Evolutionary conservation across 31 red algal species (phyloP).

Genomic region (Endocladia muricata): DNA sequence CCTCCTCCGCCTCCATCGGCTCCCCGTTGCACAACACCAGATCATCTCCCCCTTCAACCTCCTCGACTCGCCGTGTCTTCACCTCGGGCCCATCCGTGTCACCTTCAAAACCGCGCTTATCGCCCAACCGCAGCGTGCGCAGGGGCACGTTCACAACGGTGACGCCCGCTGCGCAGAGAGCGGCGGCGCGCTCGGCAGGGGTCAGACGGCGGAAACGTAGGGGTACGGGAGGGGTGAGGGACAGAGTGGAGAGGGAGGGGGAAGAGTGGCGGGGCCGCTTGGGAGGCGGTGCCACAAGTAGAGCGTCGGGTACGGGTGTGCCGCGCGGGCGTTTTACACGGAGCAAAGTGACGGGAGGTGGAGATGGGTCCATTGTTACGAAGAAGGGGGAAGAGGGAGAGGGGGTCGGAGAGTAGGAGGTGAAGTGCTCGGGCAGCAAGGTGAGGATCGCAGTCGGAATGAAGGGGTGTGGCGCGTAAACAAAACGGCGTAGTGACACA

Average conservation of each 20-base stretch:
- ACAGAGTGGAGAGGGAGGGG: background rate
- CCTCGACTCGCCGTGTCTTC: background rate
- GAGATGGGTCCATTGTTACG: background rate
- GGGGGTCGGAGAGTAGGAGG: no score
- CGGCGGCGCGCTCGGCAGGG: background rate
- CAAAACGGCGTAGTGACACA: no score
- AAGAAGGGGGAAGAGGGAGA: background rate
- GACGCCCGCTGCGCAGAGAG: background rate
- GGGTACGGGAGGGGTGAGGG: background rate
- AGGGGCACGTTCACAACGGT: background rate
- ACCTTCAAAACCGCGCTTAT: no score
- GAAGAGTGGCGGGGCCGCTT: background rate
- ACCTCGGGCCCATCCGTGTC: no score
- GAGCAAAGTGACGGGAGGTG: background rate
- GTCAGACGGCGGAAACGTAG: background rate
- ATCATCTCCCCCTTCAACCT: background rate
- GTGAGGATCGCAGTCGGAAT: no score
- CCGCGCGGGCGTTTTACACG: conserved; percentile 10
- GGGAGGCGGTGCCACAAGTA: background rate
- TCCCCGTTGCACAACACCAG: background rate
- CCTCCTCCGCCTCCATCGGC: background rate
- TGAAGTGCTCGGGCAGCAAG: no score
- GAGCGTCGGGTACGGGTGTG: background rate
- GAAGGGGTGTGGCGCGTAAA: no score
- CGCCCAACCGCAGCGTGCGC: background rate